These are phyloP conservation scores for Metarhizium anisopliae DNA, from an alignment of 2,329 filamentous ascomycete genomes.

Conservation along the genomic window DNA sequence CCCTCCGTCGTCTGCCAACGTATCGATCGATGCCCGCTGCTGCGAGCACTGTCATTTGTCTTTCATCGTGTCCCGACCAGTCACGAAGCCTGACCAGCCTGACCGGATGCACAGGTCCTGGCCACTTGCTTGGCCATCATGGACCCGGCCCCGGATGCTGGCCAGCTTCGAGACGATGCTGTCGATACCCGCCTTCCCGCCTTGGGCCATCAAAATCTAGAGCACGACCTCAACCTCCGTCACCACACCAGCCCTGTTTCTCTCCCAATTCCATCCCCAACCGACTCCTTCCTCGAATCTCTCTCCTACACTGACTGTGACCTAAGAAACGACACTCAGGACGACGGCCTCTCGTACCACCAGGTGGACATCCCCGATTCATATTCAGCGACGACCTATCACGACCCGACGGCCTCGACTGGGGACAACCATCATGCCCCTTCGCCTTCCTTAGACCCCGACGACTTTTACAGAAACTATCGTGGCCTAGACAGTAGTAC, in stretches of 20 bases:
- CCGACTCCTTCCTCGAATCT: neutral
- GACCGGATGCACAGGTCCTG: conserved; percentile 35
- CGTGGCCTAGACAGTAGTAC: conserved; percentile 27
- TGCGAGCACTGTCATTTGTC: conserved; percentile 28
- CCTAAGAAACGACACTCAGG: conserved; percentile 3
- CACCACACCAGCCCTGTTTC: conserved; percentile 10
- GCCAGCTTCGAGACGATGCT: conserved; percentile 13
- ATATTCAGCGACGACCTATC: neutral
- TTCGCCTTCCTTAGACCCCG: conserved; percentile 37
- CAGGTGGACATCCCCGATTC: neutral
- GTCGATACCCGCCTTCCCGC: conserved; percentile 6
- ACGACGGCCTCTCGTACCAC: conserved; percentile 6
- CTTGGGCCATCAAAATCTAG: conserved; percentile 15
- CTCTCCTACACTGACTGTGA: neutral
- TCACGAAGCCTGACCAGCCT: conserved; percentile 31
- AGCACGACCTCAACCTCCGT: conserved; percentile 18
- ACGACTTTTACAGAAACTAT: conserved; percentile 47
- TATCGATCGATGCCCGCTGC: conserved; percentile 39
- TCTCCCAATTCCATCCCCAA: conserved; percentile 1
- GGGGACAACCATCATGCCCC: conserved; percentile 25
- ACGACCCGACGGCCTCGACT: conserved; percentile 11
- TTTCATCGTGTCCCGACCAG: conserved; percentile 27
- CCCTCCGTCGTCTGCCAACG: conserved; percentile 23
- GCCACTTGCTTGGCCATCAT: conserved; percentile 19
- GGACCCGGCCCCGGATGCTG: conserved; percentile 22